Conservation (phyloP, 176 grass and related monocot genomes). For the Rhynchospora pubera region DNA sequence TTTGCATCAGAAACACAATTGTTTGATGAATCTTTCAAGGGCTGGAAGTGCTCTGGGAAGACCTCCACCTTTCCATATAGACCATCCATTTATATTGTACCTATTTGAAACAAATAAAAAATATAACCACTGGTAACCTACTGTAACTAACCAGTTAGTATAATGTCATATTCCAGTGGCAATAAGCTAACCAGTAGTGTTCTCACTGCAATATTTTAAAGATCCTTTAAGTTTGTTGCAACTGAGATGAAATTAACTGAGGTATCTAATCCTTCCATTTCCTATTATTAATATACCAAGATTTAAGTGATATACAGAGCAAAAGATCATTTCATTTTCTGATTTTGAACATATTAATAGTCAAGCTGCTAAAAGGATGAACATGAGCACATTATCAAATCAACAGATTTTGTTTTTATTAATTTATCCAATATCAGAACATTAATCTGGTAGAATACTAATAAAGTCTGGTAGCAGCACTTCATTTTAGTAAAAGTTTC, state of each 20-base stretch:
- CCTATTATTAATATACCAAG: too few species aligned
- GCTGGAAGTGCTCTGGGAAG: conserved; percentile 65
- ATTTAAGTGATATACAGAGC: too few species aligned
- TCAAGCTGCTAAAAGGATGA: background rate
- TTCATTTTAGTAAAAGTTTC: background rate
- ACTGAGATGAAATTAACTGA: background rate
- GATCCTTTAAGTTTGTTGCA: background rate
- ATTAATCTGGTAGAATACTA: background rate
- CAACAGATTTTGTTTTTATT: background rate
- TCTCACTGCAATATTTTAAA: background rate
- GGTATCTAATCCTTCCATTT: background rate
- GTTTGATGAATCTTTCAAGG: conserved; percentile 39
- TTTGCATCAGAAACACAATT: conserved; percentile 32
- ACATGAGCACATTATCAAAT: background rate
- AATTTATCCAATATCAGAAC: background rate
- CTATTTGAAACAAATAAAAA: background rate
- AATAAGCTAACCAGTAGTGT: background rate
- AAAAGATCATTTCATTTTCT: background rate
- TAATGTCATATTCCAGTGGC: background rate
- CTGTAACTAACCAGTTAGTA: background rate
- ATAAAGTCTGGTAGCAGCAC: background rate
- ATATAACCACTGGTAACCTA: background rate
- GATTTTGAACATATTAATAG: background rate
- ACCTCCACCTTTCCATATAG: conserved; percentile 69
- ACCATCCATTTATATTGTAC: conserved; percentile 68